A percentile compares a stretch with the other conserved stretches of the same genome.
Conservation (phyloP, 2,329 filamentous ascomycete species). For the Cercospora sesami region DNA sequence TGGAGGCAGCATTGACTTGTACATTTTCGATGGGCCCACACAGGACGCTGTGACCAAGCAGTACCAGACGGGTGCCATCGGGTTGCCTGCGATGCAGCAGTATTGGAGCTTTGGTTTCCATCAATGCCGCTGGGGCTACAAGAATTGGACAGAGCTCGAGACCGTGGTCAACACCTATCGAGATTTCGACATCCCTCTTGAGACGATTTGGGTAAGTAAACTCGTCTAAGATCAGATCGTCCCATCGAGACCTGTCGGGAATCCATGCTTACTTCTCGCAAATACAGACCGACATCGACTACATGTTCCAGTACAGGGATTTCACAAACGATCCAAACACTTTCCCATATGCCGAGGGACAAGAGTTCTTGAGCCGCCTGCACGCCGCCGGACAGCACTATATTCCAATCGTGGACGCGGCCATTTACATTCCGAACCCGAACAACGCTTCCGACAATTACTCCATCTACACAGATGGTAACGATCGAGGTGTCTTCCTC, state of each 20-base stretch:
- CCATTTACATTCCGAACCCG: constrained; percentile 72
- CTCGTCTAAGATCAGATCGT: not conserved
- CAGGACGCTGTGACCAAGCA: constrained; percentile 67
- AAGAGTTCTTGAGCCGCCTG: constrained; percentile 54
- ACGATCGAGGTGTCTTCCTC: constrained; percentile 39
- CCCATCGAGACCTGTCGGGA: not conserved
- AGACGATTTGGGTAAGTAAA: constrained; percentile 46
- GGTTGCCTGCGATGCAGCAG: constrained; percentile 74
- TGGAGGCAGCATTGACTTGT: constrained; percentile 75
- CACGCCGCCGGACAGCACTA: constrained; percentile 59
- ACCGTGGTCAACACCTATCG: constrained; percentile 57
- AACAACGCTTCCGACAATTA: constrained; percentile 67
- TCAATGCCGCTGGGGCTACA: constrained; percentile 81
- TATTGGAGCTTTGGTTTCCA: constrained; percentile 83
- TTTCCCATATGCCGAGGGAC: constrained; percentile 52
- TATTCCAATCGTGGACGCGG: constrained; percentile 61
- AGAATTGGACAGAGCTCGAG: constrained; percentile 67
- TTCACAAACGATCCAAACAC: constrained; percentile 58
- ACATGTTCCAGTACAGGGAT: constrained; percentile 62
- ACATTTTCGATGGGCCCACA: constrained; percentile 73
- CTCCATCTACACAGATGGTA: constrained; percentile 40
- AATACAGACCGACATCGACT: constrained; percentile 46
- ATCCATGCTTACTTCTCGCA: not conserved
- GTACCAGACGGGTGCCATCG: constrained; percentile 67
- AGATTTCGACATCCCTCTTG: constrained; percentile 58